Evolutionary conservation across 345 rosid genomes (phyloP).

Genomic region (Salix exigua): DNA sequence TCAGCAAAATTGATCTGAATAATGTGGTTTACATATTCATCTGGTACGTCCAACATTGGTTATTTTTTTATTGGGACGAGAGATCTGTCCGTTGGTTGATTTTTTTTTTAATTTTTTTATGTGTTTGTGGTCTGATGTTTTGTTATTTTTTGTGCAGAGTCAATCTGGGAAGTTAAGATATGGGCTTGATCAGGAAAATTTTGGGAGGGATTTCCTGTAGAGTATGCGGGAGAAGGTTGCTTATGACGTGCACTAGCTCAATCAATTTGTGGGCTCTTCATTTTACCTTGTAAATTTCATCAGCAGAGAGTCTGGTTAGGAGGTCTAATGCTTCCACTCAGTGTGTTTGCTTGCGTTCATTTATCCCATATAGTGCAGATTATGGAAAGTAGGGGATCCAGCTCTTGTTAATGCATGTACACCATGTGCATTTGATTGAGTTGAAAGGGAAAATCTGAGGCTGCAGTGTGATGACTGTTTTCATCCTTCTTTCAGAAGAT

Average conservation of each 20-base stretch:
- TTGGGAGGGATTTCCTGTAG: conserved; percentile 32
- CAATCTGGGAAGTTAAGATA: conserved; percentile 28
- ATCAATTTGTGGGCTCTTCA: conserved; percentile 31
- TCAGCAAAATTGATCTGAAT: neutral
- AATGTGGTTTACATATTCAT: neutral
- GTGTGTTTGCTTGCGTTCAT: conserved; percentile 44
- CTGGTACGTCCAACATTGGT: neutral
- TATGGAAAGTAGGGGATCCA: conserved; percentile 25
- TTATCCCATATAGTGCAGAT: conserved; percentile 29
- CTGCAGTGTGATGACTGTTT: conserved; percentile 8
- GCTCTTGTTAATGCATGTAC: conserved; percentile 28
- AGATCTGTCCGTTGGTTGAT: neutral
- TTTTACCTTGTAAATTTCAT: conserved; percentile 36
- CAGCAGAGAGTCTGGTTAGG: conserved; percentile 29
- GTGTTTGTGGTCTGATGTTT: neutral
- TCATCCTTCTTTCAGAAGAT: conserved; percentile 19
- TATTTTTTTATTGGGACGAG: neutral
- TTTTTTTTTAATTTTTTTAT: neutral
- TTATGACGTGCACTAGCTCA: conserved; percentile 27
- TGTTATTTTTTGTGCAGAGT: conserved; percentile 33
- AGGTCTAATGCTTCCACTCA: conserved; percentile 35
- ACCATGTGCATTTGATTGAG: conserved; percentile 23
- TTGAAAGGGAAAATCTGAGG: conserved; percentile 16
- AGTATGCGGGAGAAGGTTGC: conserved; percentile 14
- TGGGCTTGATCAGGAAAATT: conserved; percentile 28